Base-by-base conservation (phyloP, 139 green algal genomes). In the Chlorella sp. region DNA sequence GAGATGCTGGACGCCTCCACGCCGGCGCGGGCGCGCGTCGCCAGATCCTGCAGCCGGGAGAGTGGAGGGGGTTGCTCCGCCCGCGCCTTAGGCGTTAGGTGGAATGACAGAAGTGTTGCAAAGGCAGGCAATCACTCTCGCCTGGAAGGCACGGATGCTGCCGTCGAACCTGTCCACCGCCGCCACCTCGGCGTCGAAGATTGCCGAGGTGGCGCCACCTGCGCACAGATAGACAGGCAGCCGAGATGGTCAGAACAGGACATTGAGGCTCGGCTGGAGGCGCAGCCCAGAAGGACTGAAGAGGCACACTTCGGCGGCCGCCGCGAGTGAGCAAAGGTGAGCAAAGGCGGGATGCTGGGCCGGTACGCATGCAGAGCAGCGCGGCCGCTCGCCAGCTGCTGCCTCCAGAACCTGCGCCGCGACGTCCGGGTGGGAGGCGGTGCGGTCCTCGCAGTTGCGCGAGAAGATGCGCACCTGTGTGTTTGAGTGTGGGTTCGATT, bases 1-100 rank as follows among this genome's bases (percentile, higher is more conserved):
- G 27, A 87, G 73, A 64, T 81, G 64, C 56, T 41, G 3, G 38
- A 27, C 43, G 29, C 15, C 12, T 60, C 45, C 19, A 83, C 62
- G 2, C 72, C 73, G 2, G 79, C 81, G 8, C 92, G 71, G 5
- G 87, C 81, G 0, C 94, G 81, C 0, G 85, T 94, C 27, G 91
- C 87, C 46, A 98, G 86, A 76, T 97, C 90, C 87, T 98, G 94
- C 60, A 97, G n/a, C n/a, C n/a, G n/a, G n/a, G n/a, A n/a, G n/a
- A n/a, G n/a, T n/a, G n/a, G n/a, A n/a, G n/a, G n/a, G n/a, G n/a
- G n/a, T n/a, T n/a, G n/a, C n/a, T n/a, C n/a, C n/a, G n/a, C n/a
- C n/a, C n/a, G n/a, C n/a, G n/a, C n/a, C n/a, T n/a, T n/a, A n/a
- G n/a, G n/a, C n/a, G n/a, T n/a, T n/a, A n/a, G n/a, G n/a, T n/a